Evolutionary conservation across 2,329 filamentous ascomycete genomes (phyloP), one percentile per base, ranked within the genome.

Genomic region (Stenocarpella maydis): DNA sequence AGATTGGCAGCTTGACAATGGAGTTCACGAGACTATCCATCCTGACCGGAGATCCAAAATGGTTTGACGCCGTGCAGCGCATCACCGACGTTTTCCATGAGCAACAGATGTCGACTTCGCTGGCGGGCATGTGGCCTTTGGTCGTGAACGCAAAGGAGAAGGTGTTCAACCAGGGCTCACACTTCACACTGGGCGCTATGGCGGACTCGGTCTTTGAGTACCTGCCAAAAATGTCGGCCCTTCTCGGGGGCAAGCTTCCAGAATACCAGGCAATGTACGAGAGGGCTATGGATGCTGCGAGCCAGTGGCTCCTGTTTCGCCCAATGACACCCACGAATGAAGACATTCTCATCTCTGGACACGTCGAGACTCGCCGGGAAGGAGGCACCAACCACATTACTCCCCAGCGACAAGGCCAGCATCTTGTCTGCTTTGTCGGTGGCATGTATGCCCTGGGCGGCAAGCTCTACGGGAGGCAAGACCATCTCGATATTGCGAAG

Each of bases 251-350:
- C 3, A 79, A 81, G 8, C 79, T 85, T 21, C 61, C 86, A 28
- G 77, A 87, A 70, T 91, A 91, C 75, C 82, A 83, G 54, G 80
- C 77, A 47, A 87, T 92, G 83, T 77, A 91, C 76, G 81, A 85
- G 68, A 80, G 78, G 19, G 85, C 87, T 21, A 84, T 90, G 53
- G 83, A 87, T n/a, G 80, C 85, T 0, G 85, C 85, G 2, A 85
- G 86, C 54, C 78, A 86, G 55, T 78, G 90, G 70, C 80, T 91
- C 2, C 83, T 92, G 64, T 92, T 88, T 77, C 84, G 87, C 3
- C 90, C 90, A 0, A 86, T 90, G 82, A 84, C 85, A 2, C 85
- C 85, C 0, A 79, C 80, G 4, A 84, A 85, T 55, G 82, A 84
- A 2, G 82, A 89, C 69, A 85, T 92, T 21, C 82, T 92, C 9